Evolutionary conservation across 495 filamentous ascomycete genomes (phyloP).

Genomic region (Aspergillus olivimuriae): DNA sequence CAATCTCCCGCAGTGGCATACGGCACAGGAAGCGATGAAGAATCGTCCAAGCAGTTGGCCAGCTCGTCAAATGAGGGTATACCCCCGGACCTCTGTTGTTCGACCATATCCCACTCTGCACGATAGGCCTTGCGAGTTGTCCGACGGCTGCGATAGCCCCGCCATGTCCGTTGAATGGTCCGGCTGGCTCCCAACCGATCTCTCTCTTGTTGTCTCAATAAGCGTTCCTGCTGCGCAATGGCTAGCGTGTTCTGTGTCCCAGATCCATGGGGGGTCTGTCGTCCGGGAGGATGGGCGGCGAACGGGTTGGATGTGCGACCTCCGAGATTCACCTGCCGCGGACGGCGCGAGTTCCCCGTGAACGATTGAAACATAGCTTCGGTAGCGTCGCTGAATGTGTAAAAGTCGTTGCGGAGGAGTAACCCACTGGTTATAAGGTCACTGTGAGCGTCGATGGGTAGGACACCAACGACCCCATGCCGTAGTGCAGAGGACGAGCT

Average conservation of each 20-base stretch:
- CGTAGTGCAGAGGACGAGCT: conserved; percentile 10
- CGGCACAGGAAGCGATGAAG: conserved; percentile 18
- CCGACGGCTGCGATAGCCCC: conserved; percentile 64
- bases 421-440: not conserved
- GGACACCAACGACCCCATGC: conserved; percentile 21
- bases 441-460: conserved; percentile 3
- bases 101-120: conserved; percentile 57
- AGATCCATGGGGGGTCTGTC: conserved; percentile 36
- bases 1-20: conserved; percentile 46
- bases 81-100: conserved; percentile 17
- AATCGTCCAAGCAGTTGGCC: conserved; percentile 7
- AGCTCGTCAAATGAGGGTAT: conserved; percentile 14
- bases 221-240: conserved; percentile 77
- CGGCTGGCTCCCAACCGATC: conserved; percentile 68
- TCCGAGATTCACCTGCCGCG: conserved; percentile 89
- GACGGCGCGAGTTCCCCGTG: conserved; percentile 76
- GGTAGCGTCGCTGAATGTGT: conserved; percentile 10
- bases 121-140: conserved; percentile 52
- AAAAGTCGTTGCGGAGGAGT: conserved; percentile 8
- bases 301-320: conserved; percentile 77
- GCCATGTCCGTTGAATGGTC: conserved; percentile 75
- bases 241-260: conserved; percentile 72
- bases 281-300: conserved; percentile 43
- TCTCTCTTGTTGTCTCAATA: conserved; percentile 73
- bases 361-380: conserved; percentile 80